phyloP scores from a whole-genome alignment of 208 protist species.

The Wallacemonas sp. region DNA sequence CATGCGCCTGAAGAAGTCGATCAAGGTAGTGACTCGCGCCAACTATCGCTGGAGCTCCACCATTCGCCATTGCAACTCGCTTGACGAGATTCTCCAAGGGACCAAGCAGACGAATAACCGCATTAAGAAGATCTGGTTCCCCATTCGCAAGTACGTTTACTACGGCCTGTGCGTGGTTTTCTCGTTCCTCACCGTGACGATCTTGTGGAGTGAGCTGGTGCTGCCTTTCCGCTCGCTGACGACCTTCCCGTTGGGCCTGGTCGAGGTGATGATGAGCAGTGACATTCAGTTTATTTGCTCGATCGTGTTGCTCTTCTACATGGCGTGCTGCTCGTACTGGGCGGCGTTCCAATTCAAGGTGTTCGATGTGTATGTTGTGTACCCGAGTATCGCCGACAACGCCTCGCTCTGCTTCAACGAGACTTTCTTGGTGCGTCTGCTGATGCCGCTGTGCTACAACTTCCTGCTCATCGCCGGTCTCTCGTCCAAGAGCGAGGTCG shows the following conservation, averaged over 20 bases:
- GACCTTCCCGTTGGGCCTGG: constrained; percentile 51
- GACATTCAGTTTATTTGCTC: constrained; percentile 71
- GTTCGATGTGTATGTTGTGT: constrained; percentile 88
- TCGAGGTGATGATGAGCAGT: constrained; percentile 77
- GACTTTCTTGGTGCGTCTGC: constrained; percentile 83
- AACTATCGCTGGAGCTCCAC: constrained; percentile 82
- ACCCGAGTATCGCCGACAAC: constrained; percentile 85
- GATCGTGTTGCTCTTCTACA: constrained; percentile 89
- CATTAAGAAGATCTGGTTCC: constrained; percentile 69
- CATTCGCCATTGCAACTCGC: constrained; percentile 54
- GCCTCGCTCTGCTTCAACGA: constrained; percentile 89
- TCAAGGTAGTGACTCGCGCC: constrained; percentile 73
- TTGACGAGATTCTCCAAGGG: constrained; percentile 69
- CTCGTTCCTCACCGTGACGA: constrained; percentile 65
- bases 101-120: constrained; percentile 50
- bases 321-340: constrained; percentile 90
- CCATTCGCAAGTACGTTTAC: constrained; percentile 62
- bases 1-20: constrained; percentile 70
- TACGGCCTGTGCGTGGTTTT: constrained; percentile 45
- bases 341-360: constrained; percentile 89
- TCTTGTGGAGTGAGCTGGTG: constrained; percentile 86
- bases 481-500: constrained; percentile 32
- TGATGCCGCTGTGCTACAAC: constrained; percentile 93
- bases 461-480: constrained; percentile 84
- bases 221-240: constrained; percentile 65